Evolutionary conservation across 2,329 filamentous ascomycete genomes (phyloP), one percentile per base, ranked within the genome.

Genomic region (Emericellopsis atlantica): DNA sequence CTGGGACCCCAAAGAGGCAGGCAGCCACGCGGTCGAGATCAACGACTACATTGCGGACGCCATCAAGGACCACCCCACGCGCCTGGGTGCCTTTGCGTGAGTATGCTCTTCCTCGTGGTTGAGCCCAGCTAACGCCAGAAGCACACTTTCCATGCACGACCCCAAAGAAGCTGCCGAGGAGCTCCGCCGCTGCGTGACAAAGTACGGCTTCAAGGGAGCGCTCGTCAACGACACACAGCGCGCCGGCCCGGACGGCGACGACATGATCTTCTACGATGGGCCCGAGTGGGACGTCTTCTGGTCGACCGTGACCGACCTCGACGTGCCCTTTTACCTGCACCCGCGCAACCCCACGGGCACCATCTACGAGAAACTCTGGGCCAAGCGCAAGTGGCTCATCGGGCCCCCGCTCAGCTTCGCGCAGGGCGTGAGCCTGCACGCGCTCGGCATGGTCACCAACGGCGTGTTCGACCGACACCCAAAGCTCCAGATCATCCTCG

Each of bases 271-370:
- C 59, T 82, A 81, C 57, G 79, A 82, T 50, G 60, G 66, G 8
- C 64, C 69, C 0, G 67, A 72, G 44, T 83, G 70, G 65, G 74
- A 78, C 47, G 54, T 68, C 18, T 81, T 82, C 64, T 81, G 77
- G 77, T 51, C 63, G 11, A 69, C 67, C 0, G 65, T 70, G 8
- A 65, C 64, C 2, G 71, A 79, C 35, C 67, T 82, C 0, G 72
- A 80, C 43, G 76, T 80, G 0, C 76, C 77, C 0, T 65, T 82
- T 38, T 82, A 81, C 49, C 62, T 82, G 1, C 78, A 82, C 53
- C 78, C 76, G 0, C 62, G 70, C 37, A 69, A 70, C 46, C 73
- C 77, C 2, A 72, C 70, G 0, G 74, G 74, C 6, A 64, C 62
- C 15, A 65, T 76, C 41, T 62, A 72, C 48, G 71, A 79, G 5